Evolutionary conservation across 495 filamentous ascomycete genomes (phyloP), one percentile per base, ranked within the genome.

Genomic region (Penicillium longicatenatum): DNA sequence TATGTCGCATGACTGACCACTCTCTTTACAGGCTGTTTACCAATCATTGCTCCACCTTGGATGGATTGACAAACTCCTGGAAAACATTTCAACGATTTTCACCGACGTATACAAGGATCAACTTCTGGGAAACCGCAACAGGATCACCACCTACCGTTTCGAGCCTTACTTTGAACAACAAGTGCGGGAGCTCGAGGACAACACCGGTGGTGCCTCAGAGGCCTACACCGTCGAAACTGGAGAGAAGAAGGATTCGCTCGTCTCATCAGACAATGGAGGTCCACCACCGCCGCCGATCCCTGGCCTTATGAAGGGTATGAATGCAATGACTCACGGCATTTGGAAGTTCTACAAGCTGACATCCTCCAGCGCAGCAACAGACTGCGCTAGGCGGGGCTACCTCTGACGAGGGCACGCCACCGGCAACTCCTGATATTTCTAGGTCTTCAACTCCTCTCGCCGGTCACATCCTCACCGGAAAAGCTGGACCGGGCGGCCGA

Each of bases 21-120:
- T 9, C 33, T 63, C 46, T 58, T 52, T 60, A 52, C 65, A 98
- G 93, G 94, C 93, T 52, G 94, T 98, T 56, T 98, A 98, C 73
- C 90, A 95, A 70, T 97, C 92, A 24, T 83, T 98, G 8, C 76
- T 98, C 9, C 93, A 97, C 69, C 85, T 98, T 16, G 90, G 91
- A 3, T 98, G 94, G 94, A 91, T 98, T 61, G 94, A 98, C 68
- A 93, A 93, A 71, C 89, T 98, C 20, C 80, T 98, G 55, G 93
- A 97, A 65, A 96, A 97, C 60, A 89, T 98, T 51, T 89, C 87
- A 60, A 90, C 89, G 7, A 83, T 98, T 30, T 98, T 98, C 67
- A 83, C 90, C 51, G 87, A 90, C 53, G 79, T 97, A 24, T 98
- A 97, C 68, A 89, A 86, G 44, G 88, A 92, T 45, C 90, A 97